Percentiles rank a stretch among this genome's conserved stretches.
Conservation (phyloP, 768 basidiomycete genomes). For the Fistulinella prunicolor region DNA sequence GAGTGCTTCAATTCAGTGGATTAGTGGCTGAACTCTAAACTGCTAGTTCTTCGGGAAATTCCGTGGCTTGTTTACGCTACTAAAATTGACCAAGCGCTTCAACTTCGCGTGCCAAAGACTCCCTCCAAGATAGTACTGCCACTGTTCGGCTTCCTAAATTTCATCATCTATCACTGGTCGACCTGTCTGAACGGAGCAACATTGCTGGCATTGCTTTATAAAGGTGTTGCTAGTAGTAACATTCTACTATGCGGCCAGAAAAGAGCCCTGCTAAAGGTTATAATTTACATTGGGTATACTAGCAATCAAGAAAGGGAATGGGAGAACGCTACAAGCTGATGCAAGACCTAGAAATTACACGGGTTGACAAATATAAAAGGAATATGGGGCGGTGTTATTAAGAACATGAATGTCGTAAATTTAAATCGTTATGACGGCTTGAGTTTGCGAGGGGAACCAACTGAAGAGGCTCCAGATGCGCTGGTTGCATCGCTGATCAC, state of each 20-base stretch:
- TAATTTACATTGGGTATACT: not conserved
- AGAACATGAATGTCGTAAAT: not conserved
- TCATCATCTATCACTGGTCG: no score
- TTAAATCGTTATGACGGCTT: conserved; percentile 19
- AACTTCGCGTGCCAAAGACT: no score
- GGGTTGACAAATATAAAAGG: no score
- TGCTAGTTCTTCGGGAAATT: conserved; percentile 26
- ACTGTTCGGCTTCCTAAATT: no score
- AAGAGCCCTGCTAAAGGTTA: not conserved
- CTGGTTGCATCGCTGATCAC: conserved; percentile 24
- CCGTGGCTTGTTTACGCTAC: no score
- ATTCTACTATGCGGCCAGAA: no score
- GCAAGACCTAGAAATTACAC: conserved; percentile 21
- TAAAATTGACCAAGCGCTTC: no score
- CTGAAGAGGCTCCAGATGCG: conserved; percentile 21
- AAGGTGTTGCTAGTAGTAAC: no score
- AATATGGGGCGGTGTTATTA: not conserved
- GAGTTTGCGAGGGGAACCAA: conserved; percentile 28
- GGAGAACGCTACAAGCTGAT: conserved; percentile 18
- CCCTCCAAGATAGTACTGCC: no score
- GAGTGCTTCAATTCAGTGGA: not conserved
- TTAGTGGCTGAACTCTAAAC: conserved; percentile 35
- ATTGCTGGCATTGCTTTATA: no score
- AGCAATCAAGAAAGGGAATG: not conserved
- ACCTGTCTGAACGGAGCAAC: no score